phyloP scores from a whole-genome alignment of 345 rosid species.

The Eucalyptus sp. region DNA sequence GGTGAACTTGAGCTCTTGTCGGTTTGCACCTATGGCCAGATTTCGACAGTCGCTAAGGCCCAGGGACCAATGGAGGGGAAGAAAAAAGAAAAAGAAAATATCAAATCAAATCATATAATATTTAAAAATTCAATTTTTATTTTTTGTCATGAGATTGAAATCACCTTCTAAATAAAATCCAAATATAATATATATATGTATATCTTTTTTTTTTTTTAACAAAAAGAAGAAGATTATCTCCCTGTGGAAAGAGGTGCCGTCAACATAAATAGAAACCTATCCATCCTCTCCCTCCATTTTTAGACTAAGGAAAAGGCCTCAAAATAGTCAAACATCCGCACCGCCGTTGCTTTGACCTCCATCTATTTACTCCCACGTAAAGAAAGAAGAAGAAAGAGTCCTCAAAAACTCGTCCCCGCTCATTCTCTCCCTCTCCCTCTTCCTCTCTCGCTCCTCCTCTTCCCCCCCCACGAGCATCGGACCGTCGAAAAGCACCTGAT shows the following conservation, averaged over 20 bases:
- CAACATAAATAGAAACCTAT: not conserved
- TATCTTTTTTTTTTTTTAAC: too few species aligned
- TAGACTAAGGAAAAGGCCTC: not conserved
- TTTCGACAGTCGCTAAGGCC: too few species aligned
- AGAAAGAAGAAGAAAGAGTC: not conserved
- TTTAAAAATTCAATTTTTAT: fast-evolving
- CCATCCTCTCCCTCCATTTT: not conserved
- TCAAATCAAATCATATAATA: too few species aligned
- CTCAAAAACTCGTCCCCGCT: not conserved
- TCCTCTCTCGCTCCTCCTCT: not conserved
- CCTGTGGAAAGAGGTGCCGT: not conserved
- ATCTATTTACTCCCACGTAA: not conserved
- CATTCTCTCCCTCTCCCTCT: not conserved
- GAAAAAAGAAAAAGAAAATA: too few species aligned
- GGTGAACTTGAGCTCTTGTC: too few species aligned
- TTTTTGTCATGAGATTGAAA: too few species aligned
- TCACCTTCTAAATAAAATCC: too few species aligned
- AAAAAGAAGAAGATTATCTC: too few species aligned
- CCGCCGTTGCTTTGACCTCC: not conserved
- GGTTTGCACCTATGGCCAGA: too few species aligned
- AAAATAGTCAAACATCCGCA: not conserved
- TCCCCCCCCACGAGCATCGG: not conserved
- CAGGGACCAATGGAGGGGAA: too few species aligned
- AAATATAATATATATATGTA: too few species aligned
- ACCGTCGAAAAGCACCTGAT: not conserved